A percentile compares a stretch with the other conserved stretches of the same genome.
These are phyloP conservation scores for Rhizopogon vinicolor DNA, from an alignment of 768 basidiomycete genomes.

Conservation along the genomic window DNA sequence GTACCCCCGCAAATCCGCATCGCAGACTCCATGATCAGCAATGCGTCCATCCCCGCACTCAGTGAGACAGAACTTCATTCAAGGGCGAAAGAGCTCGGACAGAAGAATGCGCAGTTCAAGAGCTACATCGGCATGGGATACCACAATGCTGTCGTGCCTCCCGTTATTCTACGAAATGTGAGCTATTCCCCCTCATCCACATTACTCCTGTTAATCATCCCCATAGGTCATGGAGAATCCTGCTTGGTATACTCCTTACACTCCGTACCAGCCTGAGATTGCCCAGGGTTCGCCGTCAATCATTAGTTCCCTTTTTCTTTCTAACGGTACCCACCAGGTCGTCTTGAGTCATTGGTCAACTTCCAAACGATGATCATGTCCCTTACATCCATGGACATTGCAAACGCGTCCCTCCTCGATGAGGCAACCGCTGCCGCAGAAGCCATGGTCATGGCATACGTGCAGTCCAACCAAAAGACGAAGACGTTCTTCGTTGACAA, in stretches of 20 bases:
- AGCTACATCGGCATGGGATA: slow-evolving; percentile 99
- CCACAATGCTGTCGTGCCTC: slow-evolving; percentile 91
- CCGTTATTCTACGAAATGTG: slow-evolving; percentile 90
- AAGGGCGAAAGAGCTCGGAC: slow-evolving; percentile 73
- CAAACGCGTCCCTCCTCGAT: slow-evolving; percentile 93
- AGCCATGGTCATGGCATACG: slow-evolving; percentile 94
- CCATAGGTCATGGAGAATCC: slow-evolving; percentile 86
- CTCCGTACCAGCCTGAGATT: slow-evolving; percentile 95
- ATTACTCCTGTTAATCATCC: slow-evolving; percentile 3
- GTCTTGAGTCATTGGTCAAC: slow-evolving; percentile 94
- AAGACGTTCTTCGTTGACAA: slow-evolving; percentile 81
- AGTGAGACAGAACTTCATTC: slow-evolving; percentile 83
- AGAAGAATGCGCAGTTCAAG: slow-evolving; percentile 75
- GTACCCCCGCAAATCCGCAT: slow-evolving; percentile 83
- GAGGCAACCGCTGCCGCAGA: slow-evolving; percentile 95
- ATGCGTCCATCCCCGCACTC: slow-evolving; percentile 65
- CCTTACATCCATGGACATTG: slow-evolving; percentile 90
- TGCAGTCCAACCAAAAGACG: slow-evolving; percentile 63
- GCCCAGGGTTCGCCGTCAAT: slow-evolving; percentile 70
- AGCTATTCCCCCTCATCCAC: slow-evolving; percentile 16
- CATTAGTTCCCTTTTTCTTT: not conserved
- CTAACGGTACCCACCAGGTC: slow-evolving; percentile 48
- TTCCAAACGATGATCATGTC: slow-evolving; percentile 97
- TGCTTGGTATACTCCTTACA: slow-evolving; percentile 97
- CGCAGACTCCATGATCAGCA: slow-evolving; percentile 50